Evolutionary conservation across 257 asterid genomes (phyloP).

Genomic region (Scutellaria minor): DNA sequence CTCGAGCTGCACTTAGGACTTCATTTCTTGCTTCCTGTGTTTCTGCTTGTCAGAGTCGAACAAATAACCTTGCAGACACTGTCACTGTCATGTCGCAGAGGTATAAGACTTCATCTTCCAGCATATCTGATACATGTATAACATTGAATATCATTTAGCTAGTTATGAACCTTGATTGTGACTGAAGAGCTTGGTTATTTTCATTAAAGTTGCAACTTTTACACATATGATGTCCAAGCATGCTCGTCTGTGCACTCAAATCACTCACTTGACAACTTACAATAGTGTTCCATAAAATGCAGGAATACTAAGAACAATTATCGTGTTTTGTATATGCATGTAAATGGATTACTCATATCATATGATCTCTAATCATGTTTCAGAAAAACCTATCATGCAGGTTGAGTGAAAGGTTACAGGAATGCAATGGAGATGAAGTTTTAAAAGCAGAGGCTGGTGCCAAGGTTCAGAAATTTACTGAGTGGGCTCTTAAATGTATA

Average conservation of each 20-base stretch:
- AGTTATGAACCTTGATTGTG: neutral
- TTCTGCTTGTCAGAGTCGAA: slow-evolving; percentile 90
- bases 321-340: neutral
- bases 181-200: neutral
- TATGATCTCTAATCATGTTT: neutral
- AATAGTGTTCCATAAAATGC: neutral
- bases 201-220: neutral
- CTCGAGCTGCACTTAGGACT: slow-evolving; percentile 86
- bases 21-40: slow-evolving; percentile 94
- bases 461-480: slow-evolving; percentile 91
- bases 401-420: slow-evolving; percentile 85
- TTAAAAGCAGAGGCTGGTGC: slow-evolving; percentile 96
- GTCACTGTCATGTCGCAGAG: slow-evolving; percentile 92
- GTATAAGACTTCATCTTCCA: slow-evolving; percentile 40
- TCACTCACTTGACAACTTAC: neutral
- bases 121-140: neutral
- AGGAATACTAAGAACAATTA: neutral
- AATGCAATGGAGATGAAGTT: slow-evolving; percentile 86
- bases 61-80: slow-evolving; percentile 84
- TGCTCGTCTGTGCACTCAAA: neutral
- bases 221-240: neutral
- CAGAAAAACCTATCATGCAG: slow-evolving; percentile 39
- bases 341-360: neutral
- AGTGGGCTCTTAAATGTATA: slow-evolving; percentile 94
- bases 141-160: neutral